Base-by-base conservation (phyloP, 768 basidiomycete species). In the Kwoniella shandongensis region DNA sequence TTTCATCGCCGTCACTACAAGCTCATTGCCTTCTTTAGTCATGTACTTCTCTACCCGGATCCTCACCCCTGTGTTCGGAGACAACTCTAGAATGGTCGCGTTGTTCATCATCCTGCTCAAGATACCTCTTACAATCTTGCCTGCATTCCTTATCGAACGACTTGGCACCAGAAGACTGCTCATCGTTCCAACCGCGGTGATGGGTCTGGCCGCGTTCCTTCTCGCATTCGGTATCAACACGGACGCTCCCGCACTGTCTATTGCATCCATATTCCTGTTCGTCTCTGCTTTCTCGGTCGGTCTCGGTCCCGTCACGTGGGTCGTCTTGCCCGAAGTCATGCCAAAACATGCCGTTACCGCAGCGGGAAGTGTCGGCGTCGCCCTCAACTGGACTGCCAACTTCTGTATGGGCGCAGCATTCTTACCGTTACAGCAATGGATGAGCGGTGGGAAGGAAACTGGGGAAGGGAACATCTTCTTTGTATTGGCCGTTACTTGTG, bases 1-100 rank as follows among this genome's bases (percentile, higher is more conserved):
- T 45, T 38, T 27, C 23, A 13, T 6, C 7, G 26, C 35, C 38
- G 8, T 5, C 12, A 11, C n/a, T 20, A 8, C 15, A 18, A 10
- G 49, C 42, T 47, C 18, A 47, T 27, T 23, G 20, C 39, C 15
- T 41, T 41, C 57, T 35, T 48, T 71, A 86, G 91, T 94, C 25
- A 80, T 94, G 52, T 94, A 91, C 75, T 94, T 93, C 78, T 89
- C 88, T 77, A 92, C 90, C 64, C 83, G 86, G 45, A 96, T 96
- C 63, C 82, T 96, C 23, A 85, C 86, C 5, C 87, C 67, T 81
- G 88, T 22, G 79, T 94, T 60, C 88, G 88, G 29, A 80, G 86
- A 20, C 71, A 86, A 70, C 41, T 90, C 88, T 0, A 83, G 88
- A 25, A 88, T 88, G 62, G 82, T 93, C 25, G 92, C 91, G 2